Evolutionary conservation across 2,329 filamentous ascomycete genomes (phyloP).

Genomic region (Orbilia blumenaviensis): DNA sequence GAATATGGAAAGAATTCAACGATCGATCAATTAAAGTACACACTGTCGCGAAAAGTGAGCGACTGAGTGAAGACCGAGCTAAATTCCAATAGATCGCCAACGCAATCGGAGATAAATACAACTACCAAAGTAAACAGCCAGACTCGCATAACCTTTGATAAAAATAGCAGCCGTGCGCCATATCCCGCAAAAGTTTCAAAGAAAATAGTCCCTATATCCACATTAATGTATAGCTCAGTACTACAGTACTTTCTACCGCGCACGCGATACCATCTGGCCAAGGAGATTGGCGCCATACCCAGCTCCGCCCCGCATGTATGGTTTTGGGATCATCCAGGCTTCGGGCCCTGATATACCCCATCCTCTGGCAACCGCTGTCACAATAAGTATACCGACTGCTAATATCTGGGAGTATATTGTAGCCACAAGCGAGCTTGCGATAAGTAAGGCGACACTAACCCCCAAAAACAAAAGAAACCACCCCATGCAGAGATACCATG

Average conservation of each 20-base stretch:
- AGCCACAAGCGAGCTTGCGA: constrained; percentile 31
- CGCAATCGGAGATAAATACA: no score
- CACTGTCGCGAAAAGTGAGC: no score
- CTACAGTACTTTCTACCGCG: neutral
- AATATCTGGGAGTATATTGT: constrained; percentile 35
- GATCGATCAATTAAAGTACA: no score
- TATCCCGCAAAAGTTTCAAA: no score
- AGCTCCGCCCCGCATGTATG: constrained; percentile 19
- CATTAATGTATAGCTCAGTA: no score
- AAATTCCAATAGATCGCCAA: no score
- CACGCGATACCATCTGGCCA: constrained; percentile 23
- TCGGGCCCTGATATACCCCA: constrained; percentile 42
- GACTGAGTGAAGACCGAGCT: no score
- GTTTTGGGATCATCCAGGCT: constrained; percentile 27
- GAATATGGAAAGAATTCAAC: no score
- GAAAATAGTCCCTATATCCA: no score
- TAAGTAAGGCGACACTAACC: constrained; percentile 25
- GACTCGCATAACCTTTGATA: no score
- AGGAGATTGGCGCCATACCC: constrained; percentile 21
- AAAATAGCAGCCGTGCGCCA: no score
- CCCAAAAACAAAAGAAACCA: constrained; percentile 34
- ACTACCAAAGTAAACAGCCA: no score
- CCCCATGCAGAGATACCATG: constrained; percentile 18
- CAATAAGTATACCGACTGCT: constrained; percentile 24
- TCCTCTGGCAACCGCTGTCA: constrained; percentile 28